Conservation (phyloP, 306 rosid species). For the Prunus fruticosa region DNA sequence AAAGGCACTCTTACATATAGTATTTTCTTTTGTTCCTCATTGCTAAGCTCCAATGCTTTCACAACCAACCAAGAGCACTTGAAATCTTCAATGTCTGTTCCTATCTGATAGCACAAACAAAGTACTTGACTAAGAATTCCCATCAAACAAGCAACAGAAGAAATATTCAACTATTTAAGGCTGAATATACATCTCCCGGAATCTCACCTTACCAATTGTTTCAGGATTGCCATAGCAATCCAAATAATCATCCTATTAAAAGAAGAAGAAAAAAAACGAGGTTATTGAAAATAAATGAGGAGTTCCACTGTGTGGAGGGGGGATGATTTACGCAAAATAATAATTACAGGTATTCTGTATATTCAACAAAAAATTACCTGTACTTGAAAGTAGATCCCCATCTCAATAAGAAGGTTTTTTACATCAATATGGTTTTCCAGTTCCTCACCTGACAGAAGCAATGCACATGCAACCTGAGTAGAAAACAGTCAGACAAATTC, state of each 20-base stretch:
- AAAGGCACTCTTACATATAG: slow-evolving; percentile 41
- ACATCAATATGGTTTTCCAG: slow-evolving; percentile 36
- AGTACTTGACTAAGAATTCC: slow-evolving; percentile 18
- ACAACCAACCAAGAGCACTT: slow-evolving; percentile 94
- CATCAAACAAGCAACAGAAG: background rate
- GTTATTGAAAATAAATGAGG: background rate
- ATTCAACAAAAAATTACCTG: slow-evolving; percentile 21
- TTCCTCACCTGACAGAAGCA: slow-evolving; percentile 36
- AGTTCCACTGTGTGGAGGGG: background rate
- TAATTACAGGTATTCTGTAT: background rate
- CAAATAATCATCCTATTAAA: slow-evolving; percentile 79
- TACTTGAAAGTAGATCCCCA: slow-evolving; percentile 48
- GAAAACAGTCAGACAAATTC: slow-evolving; percentile 19
- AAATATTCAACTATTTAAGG: background rate
- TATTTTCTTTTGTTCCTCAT: slow-evolving; percentile 68
- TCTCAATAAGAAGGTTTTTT: slow-evolving; percentile 34
- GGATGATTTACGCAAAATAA: background rate
- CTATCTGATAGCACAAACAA: slow-evolving; percentile 54
- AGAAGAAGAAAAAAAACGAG: background rate
- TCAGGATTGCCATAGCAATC: slow-evolving; percentile 81
- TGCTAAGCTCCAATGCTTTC: slow-evolving; percentile 79
- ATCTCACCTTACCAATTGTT: slow-evolving; percentile 72
- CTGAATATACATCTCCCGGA: slow-evolving; percentile 1
- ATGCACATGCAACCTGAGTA: slow-evolving; percentile 44
- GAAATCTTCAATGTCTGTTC: slow-evolving; percentile 92